phyloP scores from a whole-genome alignment of 2,329 filamentous ascomycete species.

The Parastagonospora avenae region DNA sequence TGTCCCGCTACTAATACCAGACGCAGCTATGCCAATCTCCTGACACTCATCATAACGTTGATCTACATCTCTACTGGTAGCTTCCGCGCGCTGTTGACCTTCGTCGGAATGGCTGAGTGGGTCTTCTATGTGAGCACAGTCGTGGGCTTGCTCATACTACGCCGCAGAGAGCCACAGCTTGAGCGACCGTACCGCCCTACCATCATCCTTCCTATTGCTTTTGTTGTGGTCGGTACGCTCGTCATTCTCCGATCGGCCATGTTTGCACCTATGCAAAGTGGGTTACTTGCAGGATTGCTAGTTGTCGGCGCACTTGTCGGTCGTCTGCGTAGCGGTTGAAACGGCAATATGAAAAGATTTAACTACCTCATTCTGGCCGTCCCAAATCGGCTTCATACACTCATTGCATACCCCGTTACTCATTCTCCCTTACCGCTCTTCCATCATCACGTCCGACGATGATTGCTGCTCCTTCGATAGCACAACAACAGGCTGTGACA shows the following conservation, averaged over 20 bases:
- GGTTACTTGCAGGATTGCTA: slow-evolving; percentile 60
- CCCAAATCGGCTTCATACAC: too few species aligned
- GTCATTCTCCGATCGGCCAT: slow-evolving; percentile 64
- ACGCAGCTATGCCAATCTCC: slow-evolving; percentile 34
- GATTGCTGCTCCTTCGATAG: too few species aligned
- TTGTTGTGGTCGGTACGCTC: slow-evolving; percentile 64
- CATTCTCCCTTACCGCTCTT: too few species aligned
- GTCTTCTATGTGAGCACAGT: slow-evolving; percentile 70
- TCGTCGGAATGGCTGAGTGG: slow-evolving; percentile 52
- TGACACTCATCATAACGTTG: slow-evolving; percentile 47
- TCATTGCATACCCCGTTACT: too few species aligned
- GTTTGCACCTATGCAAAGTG: slow-evolving; percentile 62
- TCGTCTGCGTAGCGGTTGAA: slow-evolving; percentile 20
- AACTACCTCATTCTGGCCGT: too few species aligned
- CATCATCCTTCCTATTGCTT: slow-evolving; percentile 58
- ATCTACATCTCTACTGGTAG: slow-evolving; percentile 66
- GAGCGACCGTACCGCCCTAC: slow-evolving; percentile 62
- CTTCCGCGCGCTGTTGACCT: slow-evolving; percentile 66
- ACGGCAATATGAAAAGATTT: neutral
- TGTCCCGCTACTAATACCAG: slow-evolving; percentile 10
- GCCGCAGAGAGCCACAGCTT: slow-evolving; percentile 61
- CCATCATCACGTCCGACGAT: too few species aligned
- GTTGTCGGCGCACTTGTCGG: slow-evolving; percentile 53
- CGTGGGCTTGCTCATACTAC: slow-evolving; percentile 62
- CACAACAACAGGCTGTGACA: too few species aligned